Evolutionary conservation across 495 filamentous ascomycete species (phyloP), one percentile per base, ranked within the genome.

Genomic region (Talaromyces nanjingensis): DNA sequence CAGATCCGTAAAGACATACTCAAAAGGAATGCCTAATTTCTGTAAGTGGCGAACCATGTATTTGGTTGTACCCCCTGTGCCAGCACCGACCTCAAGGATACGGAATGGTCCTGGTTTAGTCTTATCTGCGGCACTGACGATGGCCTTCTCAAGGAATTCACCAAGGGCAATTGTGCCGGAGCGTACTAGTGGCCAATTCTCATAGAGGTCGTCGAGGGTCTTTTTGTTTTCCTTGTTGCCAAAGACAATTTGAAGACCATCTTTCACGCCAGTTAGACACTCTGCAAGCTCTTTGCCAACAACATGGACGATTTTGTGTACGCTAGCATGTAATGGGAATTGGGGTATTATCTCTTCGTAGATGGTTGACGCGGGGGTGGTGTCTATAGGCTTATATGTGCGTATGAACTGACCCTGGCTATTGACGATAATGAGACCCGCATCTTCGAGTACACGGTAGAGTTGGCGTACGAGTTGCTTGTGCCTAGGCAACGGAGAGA

Each of bases 221-320:
- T 80, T 68, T 31, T 79, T 74, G 14, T 77, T 80, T 64, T 84
- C 74, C 8, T 66, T 61, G 7, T 69, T 73, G 11, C 78, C 81
- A 49, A 85, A 84, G 16, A 64, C 33, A 9, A 84, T 62, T 54
- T 79, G 70, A 22, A 82, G 70, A 0, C 78, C 80, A 66, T 83
- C 79, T 7, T 68, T 70, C 34, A 77, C 66, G 3, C 81, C 81
- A 1, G 57, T 70, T 18, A 85, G 65, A 2, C 79, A 74, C 0
- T 74, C 67, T 0, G 77, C 80, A 6, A 83, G 70, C 2, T 72
- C 71, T 9, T 60, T 67, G 6, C 83, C 83, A 0, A 77, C 73
- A 49, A 73, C 77, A 65, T 73, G 74, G 3, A 75, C 75, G 8
- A 85, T 76, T 33, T 73, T 72, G 61, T 80, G 70, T 12, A 73